These are phyloP conservation scores for Penicillium palitans DNA, from an alignment of 2,329 filamentous ascomycete species.

Conservation along the genomic window DNA sequence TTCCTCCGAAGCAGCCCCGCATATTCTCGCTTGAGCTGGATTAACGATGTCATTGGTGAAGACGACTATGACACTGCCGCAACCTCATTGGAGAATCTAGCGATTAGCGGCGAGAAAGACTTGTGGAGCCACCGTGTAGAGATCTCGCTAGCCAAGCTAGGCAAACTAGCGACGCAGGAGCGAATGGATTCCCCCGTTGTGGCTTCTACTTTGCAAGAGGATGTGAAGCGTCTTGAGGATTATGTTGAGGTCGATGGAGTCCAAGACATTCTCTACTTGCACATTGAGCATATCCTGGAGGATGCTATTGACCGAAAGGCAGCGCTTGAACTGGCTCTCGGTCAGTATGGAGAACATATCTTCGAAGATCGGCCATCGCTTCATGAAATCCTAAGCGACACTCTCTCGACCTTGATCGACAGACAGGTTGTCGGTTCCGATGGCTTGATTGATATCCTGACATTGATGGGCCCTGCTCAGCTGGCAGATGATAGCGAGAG, in stretches of 20 bases:
- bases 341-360: conserved; percentile 59
- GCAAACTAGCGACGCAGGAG: conserved; percentile 64
- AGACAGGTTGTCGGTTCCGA: conserved; percentile 65
- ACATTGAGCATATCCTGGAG: conserved; percentile 66
- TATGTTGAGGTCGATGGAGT: conserved; percentile 70
- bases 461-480: conserved; percentile 65
- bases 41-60: conserved; percentile 82
- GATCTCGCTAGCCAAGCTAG: conserved; percentile 82
- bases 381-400: conserved; percentile 69
- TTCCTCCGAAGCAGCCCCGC: conserved; percentile 73
- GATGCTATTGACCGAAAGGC: conserved; percentile 77
- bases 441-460: conserved; percentile 65
- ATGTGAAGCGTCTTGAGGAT: conserved; percentile 58
- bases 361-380: conserved; percentile 64
- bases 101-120: conserved; percentile 70
- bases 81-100: conserved; percentile 68
- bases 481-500: conserved; percentile 49
- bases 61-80: conserved; percentile 73
- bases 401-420: conserved; percentile 67
- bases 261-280: conserved; percentile 75
- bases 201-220: conserved; percentile 44
- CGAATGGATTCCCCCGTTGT: conserved; percentile 20
- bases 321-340: conserved; percentile 72
- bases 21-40: conserved; percentile 83
- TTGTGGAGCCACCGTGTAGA: conserved; percentile 94